Conservation (phyloP, 2,329 filamentous ascomycete species). For the Claviceps lovelessii region DNA sequence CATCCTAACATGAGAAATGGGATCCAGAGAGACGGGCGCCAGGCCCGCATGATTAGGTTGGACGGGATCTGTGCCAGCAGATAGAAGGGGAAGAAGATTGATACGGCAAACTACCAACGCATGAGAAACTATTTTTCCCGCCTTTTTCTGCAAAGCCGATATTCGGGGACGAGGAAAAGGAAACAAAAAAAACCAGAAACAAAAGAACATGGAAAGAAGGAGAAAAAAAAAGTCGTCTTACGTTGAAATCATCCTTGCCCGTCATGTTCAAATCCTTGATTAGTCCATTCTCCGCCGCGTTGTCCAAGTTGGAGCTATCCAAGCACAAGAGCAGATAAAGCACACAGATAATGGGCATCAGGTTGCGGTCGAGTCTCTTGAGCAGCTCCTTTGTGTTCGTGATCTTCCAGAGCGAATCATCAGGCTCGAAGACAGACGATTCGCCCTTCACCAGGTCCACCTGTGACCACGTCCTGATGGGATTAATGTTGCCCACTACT, state of each 20-base stretch:
- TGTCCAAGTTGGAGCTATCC: slow-evolving; percentile 31
- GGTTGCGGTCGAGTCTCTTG: slow-evolving; percentile 37
- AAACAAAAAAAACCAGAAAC: not conserved
- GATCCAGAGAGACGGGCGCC: slow-evolving; percentile 38
- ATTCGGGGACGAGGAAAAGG: no score
- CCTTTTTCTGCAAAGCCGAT: not conserved
- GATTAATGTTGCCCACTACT: not conserved
- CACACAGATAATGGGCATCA: slow-evolving; percentile 45
- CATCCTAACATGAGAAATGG: slow-evolving; percentile 40
- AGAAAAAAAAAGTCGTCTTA: slow-evolving; percentile 1
- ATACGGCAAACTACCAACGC: slow-evolving; percentile 24
- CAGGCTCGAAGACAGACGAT: not conserved
- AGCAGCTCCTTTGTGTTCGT: slow-evolving; percentile 35
- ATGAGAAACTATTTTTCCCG: not conserved
- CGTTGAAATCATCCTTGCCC: slow-evolving; percentile 21
- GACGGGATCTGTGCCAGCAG: slow-evolving; percentile 39
- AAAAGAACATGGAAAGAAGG: not conserved
- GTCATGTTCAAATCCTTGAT: slow-evolving; percentile 17
- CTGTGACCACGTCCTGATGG: not conserved
- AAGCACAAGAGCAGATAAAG: slow-evolving; percentile 44
- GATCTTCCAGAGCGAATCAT: slow-evolving; percentile 15
- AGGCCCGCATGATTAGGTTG: slow-evolving; percentile 41
- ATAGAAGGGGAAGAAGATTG: slow-evolving; percentile 40
- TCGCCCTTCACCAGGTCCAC: not conserved
- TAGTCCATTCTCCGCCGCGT: slow-evolving; percentile 45